Evolutionary conservation across 2,329 filamentous ascomycete species (phyloP).

Genomic region (Dactylellina sp.): DNA sequence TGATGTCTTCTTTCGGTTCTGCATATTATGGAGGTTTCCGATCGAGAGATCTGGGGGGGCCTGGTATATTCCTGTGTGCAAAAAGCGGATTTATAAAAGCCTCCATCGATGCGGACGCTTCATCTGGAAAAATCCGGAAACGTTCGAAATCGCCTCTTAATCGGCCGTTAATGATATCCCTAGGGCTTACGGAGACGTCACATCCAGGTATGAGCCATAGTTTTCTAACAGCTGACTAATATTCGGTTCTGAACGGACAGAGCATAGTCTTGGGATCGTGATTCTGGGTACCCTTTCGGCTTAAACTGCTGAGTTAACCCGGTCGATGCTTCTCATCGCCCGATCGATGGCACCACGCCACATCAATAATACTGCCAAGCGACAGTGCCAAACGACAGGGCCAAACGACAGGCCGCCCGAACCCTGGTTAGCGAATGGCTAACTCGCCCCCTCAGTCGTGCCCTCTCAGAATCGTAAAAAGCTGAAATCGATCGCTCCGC

Average conservation of each 20-base stretch:
- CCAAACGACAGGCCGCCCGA: no score
- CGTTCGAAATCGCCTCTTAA: neutral
- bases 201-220: neutral
- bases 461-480: constrained; percentile 18
- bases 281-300: constrained; percentile 24
- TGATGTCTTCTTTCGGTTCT: no score
- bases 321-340: constrained; percentile 32
- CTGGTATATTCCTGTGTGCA: neutral
- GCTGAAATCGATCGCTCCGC: constrained; percentile 32
- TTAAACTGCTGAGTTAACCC: constrained; percentile 14
- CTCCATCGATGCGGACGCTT: neutral
- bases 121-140: neutral
- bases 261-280: constrained; percentile 1
- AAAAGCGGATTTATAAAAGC: constrained; percentile 2
- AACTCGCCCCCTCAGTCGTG: constrained; percentile 3
- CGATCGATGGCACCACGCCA: constrained; percentile 13
- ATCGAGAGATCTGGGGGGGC: neutral
- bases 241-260: neutral
- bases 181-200: neutral
- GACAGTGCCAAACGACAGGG: no score
- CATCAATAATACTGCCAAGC: constrained; percentile 8
- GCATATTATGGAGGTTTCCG: neutral
- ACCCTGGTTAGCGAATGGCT: no score
- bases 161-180: neutral
- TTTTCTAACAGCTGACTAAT: neutral